These are phyloP conservation scores for Lactifluus echinatus DNA, from an alignment of 768 basidiomycete species.

Conservation along the genomic window DNA sequence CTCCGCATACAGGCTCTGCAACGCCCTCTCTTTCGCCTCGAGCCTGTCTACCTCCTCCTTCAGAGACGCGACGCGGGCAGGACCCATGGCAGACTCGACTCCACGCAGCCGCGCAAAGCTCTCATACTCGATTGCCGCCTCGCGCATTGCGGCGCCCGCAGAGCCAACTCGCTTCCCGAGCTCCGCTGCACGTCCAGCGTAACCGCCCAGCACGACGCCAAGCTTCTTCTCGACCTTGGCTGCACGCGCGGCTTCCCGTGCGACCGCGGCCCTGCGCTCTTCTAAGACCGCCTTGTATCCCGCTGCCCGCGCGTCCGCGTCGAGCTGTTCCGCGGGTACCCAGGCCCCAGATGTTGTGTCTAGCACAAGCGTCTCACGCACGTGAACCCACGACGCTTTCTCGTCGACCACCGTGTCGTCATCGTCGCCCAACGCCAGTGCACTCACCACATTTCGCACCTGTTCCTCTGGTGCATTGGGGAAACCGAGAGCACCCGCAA, in stretches of 20 bases:
- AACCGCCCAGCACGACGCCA: constrained; percentile 80
- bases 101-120: constrained; percentile 67
- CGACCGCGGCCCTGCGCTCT: constrained; percentile 60
- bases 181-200: constrained; percentile 64
- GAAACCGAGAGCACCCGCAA: constrained; percentile 74
- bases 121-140: constrained; percentile 60
- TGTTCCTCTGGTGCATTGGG: constrained; percentile 75
- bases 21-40: constrained; percentile 61
- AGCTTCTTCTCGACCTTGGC: constrained; percentile 89
- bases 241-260: constrained; percentile 71
- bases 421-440: constrained; percentile 40
- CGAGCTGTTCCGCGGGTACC: constrained; percentile 57
- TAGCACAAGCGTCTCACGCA: constrained; percentile 55
- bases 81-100: constrained; percentile 70
- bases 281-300: constrained; percentile 59
- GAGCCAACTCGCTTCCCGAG: constrained; percentile 55
- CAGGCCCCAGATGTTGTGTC: constrained; percentile 49
- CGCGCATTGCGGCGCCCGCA: constrained; percentile 64
- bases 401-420: constrained; percentile 60
- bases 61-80: constrained; percentile 66
- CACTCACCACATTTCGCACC: constrained; percentile 65
- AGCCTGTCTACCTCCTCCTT: constrained; percentile 82
- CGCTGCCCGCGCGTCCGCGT: constrained; percentile 46
- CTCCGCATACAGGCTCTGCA: constrained; percentile 84
- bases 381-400: constrained; percentile 59